Conservation (phyloP, 164 flowering plant genomes). For the Kingdonia uniflora region DNA sequence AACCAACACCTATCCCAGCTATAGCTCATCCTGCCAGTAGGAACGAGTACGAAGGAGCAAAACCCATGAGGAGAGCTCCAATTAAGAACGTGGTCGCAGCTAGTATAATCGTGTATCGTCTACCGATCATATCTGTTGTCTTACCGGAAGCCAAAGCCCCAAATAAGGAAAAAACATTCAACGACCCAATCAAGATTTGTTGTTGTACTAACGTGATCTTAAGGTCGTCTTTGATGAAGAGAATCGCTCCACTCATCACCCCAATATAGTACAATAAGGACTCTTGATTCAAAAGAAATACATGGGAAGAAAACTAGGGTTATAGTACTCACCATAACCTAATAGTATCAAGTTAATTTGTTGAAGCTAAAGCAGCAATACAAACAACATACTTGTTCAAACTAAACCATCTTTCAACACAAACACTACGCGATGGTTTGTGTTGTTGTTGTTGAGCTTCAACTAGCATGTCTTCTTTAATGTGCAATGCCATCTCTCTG, state of each 20-base stretch:
- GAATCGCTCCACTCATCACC: conserved; percentile 39
- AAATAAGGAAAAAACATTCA: conserved; percentile 28
- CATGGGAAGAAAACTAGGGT: neutral
- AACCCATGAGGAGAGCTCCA: conserved; percentile 27
- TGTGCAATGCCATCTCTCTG: no score
- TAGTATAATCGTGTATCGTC: conserved; percentile 34
- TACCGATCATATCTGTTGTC: conserved; percentile 28
- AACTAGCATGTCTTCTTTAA: no score
- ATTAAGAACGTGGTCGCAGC: conserved; percentile 27
- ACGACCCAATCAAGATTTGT: conserved; percentile 28
- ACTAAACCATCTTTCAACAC: neutral
- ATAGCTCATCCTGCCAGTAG: conserved; percentile 28
- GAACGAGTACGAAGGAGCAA: conserved; percentile 22
- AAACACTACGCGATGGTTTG: no score
- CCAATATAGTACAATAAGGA: conserved; percentile 12
- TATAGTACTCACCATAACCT: conserved; percentile 49
- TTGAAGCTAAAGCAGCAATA: conserved; percentile 57
- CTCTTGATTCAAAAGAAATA: neutral
- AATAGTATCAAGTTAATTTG: conserved; percentile 52
- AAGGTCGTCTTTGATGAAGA: conserved; percentile 29
- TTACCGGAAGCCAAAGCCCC: conserved; percentile 31
- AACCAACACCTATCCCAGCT: conserved; percentile 33
- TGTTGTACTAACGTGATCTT: conserved; percentile 29
- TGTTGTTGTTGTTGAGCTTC: no score
- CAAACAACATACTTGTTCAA: conserved; percentile 39